A percentile compares a stretch with the other conserved stretches of the same genome.
Conservation (phyloP, 2,329 filamentous ascomycete genomes). For the Metarhizium album region DNA sequence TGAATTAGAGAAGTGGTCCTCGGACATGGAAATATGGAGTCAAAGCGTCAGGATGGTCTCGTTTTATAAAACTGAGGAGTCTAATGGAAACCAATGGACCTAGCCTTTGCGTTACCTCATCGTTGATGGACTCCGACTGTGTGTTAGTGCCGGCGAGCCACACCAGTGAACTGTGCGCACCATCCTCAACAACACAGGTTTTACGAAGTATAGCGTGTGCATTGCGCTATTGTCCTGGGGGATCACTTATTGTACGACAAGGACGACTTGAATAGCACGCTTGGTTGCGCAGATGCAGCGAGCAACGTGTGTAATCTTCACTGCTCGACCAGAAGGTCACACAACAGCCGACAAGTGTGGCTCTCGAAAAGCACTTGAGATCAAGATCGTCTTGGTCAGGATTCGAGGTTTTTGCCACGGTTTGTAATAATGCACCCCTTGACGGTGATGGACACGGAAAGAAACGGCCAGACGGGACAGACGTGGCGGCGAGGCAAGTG, state of each 20-base stretch:
- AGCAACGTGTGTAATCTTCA: not conserved
- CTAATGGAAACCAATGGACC: not conserved
- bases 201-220: not conserved
- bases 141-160: not conserved
- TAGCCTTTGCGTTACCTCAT: not conserved
- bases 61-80: not conserved
- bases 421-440: not conserved
- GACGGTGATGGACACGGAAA: no score
- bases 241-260: not conserved
- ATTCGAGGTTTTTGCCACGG: not conserved
- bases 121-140: not conserved
- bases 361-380: not conserved
- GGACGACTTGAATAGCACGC: not conserved
- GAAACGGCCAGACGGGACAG: no score
- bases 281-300: not conserved
- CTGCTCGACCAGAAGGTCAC: not conserved
- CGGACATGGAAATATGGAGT: not conserved
- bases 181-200: not conserved
- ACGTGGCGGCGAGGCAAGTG: no score
- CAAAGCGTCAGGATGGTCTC: not conserved
- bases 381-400: not conserved
- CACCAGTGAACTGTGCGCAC: not conserved
- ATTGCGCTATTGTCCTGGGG: not conserved
- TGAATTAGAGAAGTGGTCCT: not conserved
- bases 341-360: not conserved